Conservation (phyloP, 768 basidiomycete species). For the Amanita jacksonii region DNA sequence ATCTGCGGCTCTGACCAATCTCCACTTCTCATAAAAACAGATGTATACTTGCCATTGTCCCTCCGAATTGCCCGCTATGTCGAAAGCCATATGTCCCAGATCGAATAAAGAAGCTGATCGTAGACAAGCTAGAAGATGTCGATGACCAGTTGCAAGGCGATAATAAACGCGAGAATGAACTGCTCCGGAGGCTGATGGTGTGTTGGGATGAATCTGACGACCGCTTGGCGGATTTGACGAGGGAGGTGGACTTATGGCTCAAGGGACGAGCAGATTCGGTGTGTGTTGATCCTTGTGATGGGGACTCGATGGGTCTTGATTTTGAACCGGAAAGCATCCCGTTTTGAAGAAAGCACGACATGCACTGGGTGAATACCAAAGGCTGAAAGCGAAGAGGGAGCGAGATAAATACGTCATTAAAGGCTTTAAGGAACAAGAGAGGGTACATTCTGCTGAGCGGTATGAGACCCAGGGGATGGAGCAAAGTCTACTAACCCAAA, state of each 20-base stretch:
- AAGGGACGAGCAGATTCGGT: slow-evolving; percentile 30
- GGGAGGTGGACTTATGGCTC: slow-evolving; percentile 47
- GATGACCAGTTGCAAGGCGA: slow-evolving; percentile 16
- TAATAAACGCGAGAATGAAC: slow-evolving; percentile 22
- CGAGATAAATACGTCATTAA: slow-evolving; percentile 23
- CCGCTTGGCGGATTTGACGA: slow-evolving; percentile 26
- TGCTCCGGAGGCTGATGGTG: slow-evolving; percentile 27
- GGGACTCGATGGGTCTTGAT: not conserved
- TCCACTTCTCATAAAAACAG: slow-evolving; percentile 20
- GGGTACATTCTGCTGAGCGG: slow-evolving; percentile 21
- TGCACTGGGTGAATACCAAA: slow-evolving; percentile 29
- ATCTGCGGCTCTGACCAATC: not conserved
- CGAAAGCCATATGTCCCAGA: slow-evolving; percentile 49
- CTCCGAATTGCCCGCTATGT: slow-evolving; percentile 56
- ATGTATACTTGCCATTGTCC: slow-evolving; percentile 42
- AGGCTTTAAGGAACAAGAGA: slow-evolving; percentile 19
- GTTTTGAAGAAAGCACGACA: slow-evolving; percentile 24
- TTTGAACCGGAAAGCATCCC: slow-evolving; percentile 8
- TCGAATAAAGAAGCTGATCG: slow-evolving; percentile 57
- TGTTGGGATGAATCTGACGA: slow-evolving; percentile 32
- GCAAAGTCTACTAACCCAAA: slow-evolving; percentile 22
- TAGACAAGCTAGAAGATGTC: slow-evolving; percentile 36
- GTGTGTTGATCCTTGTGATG: slow-evolving; percentile 14
- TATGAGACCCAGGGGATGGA: slow-evolving; percentile 27
- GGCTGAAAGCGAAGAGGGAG: slow-evolving; percentile 23